Conservation (phyloP, 768 basidiomycete species). For the Kwoniella dendrophila region DNA sequence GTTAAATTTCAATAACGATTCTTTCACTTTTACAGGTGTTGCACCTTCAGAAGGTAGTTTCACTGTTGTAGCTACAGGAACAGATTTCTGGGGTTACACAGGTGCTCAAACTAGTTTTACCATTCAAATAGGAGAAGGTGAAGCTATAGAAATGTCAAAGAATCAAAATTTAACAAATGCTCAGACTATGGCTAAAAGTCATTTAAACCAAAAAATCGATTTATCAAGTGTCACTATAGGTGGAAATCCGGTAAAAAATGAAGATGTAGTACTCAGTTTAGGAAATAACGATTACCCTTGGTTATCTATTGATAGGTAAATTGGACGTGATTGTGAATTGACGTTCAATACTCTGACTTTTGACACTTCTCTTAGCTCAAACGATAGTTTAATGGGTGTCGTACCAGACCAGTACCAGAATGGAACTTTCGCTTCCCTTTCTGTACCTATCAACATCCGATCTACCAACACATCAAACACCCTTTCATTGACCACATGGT, state of each 20-base stretch:
- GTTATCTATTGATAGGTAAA: constrained; percentile 62
- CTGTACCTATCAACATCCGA: constrained; percentile 64
- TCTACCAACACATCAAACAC: constrained; percentile 69
- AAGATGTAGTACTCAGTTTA: constrained; percentile 66
- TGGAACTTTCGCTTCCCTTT: constrained; percentile 41
- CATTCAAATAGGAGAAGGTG: constrained; percentile 56
- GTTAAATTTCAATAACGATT: constrained; percentile 70
- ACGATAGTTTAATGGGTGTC: constrained; percentile 62
- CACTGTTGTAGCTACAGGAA: constrained; percentile 67
- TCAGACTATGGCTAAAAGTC: constrained; percentile 68
- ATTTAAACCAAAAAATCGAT: constrained; percentile 60
- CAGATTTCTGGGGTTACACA: constrained; percentile 76
- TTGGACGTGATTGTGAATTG: constrained; percentile 5
- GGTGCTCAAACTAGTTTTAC: constrained; percentile 68
- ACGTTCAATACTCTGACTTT: constrained; percentile 13
- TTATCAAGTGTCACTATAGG: constrained; percentile 62
- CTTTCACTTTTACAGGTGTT: constrained; percentile 79
- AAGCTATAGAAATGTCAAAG: constrained; percentile 37
- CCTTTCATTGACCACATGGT: constrained; percentile 34
- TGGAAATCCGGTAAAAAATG: constrained; percentile 63
- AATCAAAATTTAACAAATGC: constrained; percentile 56
- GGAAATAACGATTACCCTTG: constrained; percentile 63
- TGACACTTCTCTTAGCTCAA: constrained; percentile 30
- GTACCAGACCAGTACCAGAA: constrained; percentile 60
- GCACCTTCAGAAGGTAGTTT: constrained; percentile 62